phyloP scores from a whole-genome alignment of 345 rosid genomes.

The Eucalyptus regnans region DNA sequence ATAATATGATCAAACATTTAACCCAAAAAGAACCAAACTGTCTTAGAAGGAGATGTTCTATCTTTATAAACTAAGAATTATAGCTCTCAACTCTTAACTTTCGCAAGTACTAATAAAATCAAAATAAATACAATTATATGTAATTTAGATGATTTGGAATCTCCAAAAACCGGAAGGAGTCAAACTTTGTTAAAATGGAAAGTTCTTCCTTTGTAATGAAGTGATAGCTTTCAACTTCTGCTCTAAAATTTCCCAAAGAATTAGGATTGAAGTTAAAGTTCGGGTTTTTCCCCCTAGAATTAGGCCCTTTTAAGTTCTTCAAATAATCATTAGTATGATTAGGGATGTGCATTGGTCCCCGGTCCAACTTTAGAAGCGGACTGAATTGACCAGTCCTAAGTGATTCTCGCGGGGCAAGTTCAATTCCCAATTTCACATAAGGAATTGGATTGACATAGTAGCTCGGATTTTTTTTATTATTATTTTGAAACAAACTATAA shows the following conservation, averaged over 20 bases:
- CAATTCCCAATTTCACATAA: neutral
- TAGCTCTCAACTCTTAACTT: neutral
- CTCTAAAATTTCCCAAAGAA: neutral
- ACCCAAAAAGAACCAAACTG: neutral
- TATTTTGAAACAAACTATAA: neutral
- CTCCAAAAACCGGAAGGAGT: neutral
- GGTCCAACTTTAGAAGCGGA: neutral
- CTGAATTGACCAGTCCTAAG: fast-evolving
- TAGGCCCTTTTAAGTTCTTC: neutral
- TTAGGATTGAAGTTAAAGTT: neutral
- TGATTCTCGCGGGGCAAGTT: neutral
- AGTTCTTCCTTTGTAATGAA: neutral
- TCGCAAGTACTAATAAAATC: neutral
- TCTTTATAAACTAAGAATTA: neutral
- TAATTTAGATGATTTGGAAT: neutral
- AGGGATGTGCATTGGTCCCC: neutral
- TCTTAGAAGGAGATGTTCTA: neutral
- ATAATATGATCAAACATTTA: neutral
- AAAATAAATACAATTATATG: neutral
- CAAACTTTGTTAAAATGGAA: neutral
- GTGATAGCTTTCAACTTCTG: neutral
- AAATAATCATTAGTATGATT: neutral
- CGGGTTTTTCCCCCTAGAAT: neutral
- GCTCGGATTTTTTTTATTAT: neutral
- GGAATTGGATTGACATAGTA: fast-evolving